Base-by-base conservation (phyloP, 345 rosid species). In the Viola odorata region DNA sequence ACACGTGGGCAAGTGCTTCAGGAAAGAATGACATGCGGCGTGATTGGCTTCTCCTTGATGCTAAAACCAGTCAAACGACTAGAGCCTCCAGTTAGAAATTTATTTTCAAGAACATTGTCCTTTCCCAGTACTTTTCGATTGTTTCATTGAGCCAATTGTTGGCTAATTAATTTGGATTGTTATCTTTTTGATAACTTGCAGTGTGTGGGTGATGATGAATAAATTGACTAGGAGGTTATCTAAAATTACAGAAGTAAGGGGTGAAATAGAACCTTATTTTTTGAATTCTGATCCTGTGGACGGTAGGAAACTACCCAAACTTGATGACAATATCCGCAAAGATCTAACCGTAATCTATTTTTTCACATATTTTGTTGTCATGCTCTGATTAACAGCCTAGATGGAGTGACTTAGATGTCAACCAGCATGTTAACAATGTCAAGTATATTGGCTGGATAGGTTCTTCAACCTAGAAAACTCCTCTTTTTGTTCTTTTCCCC, bases 131-230 rank as follows among this genome's bases (percentile, higher is more conserved):
- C 36, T 36, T 50, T 41, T n/a, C 11, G 13, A 39, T 40, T 49
- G n/a, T 61, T 51, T 48, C 16, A 41, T 45, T 39, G 17, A 12
- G 3, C 58, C 52, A 50, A 7, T 47, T 11, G 13, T 8, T 38
- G 8, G 53, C 9, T 58, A 37, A 14, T 58, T 64, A 0, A 16
- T 47, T 37, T 63, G 69, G 50, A n/a, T 14, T 47, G 32, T 64
- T 50, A 58, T 36, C 6, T 58, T 60, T 38, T 72, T 45, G 62
- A 60, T 48, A 48, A 37, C 53, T 62, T 71, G 79, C 85, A 91
- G 99, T 76, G 82, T 90, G 50, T 95, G 97, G 95, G 97, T 95
- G 75, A 86, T 91, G 99, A 91, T 95, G 98, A 95, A 95, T 85
- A 95, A 91, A 81, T 63, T 80, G 64, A 95, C 98, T 41, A 85